Evolutionary conservation across 371 early-diverging fungal species (phyloP), one percentile per base, ranked within the genome.

Genomic region (Mortierella sp.): DNA sequence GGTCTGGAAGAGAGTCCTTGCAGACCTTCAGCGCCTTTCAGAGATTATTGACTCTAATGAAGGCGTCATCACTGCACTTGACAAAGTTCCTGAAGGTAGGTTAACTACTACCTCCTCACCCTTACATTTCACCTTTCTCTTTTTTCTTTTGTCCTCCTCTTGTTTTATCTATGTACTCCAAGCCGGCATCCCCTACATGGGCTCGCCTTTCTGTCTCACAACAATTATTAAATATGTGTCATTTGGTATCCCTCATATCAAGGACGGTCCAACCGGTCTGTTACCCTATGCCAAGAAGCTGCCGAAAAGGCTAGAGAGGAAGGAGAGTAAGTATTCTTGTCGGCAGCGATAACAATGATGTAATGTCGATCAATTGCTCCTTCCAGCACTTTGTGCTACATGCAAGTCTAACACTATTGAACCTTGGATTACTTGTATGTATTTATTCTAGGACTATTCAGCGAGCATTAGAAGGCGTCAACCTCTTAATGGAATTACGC

Each of bases 1-100:
- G 38, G 65, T 90, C 41, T 90, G 90, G 90, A 90, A 87, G 63
- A 84, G 85, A 59, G 88, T 87, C 19, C 85, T 88, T 52, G 78
- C 79, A n/a, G 84, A 88, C 10, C 80, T 90, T 33, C 76, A 83
- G 24, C 86, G 86, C 52, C 74, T 90, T 33, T 87, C 88, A 33
- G 74, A 67, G 55, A 83, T 88, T 53, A 88, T 87, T 65, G 86
- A 86, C 63, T 81, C 84, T 24, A 85, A 84, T 8, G 83, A 84
- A 13, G 67, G 68, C 48, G 74, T 85, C 43, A 69, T 88, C 22
- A 76, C 71, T 9, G 82, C 76, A 59, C 83, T 90, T 33, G 86
- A 88, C 74, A 84, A 84, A 45, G 73, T 84, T 7, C 87, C 85
- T 24, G 87, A 90, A 79, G 88, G 90, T 88, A 73, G 40, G 22